Evolutionary conservation across 1,139 yeast species (phyloP).

Genomic region (Petasospora fabianii): DNA sequence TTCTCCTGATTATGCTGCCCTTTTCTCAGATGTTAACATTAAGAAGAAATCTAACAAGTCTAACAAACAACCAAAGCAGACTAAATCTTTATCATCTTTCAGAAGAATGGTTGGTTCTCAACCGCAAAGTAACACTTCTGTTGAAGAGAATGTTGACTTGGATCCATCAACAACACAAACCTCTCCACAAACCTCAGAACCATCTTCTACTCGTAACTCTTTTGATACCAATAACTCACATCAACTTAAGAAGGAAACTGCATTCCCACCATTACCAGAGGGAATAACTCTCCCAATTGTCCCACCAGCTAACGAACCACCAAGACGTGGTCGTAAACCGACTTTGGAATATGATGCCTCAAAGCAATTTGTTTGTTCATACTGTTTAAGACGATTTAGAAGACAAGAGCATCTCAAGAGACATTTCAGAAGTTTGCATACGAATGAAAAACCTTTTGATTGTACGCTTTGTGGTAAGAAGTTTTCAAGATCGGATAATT

Average conservation of each 20-base stretch:
- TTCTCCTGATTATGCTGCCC: constrained; percentile 28
- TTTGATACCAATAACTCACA: too few species aligned
- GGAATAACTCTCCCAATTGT: constrained; percentile 5
- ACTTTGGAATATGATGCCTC: constrained; percentile 34
- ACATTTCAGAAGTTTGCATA: constrained; percentile 70
- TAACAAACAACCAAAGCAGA: background rate
- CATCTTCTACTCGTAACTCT: too few species aligned
- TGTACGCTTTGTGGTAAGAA: constrained; percentile 70
- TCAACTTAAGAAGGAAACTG: constrained; percentile 3
- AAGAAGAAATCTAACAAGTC: constrained; percentile 12
- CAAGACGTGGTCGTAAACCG: constrained; percentile 38
- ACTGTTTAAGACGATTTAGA: constrained; percentile 60
- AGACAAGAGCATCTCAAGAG: constrained; percentile 79
- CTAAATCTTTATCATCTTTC: constrained; percentile 4
- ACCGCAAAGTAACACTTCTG: too few species aligned
- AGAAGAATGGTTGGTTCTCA: constrained; percentile 2
- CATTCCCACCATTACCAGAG: constrained; percentile 10
- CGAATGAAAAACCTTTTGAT: constrained; percentile 70
- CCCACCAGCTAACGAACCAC: constrained; percentile 26
- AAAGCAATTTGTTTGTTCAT: constrained; percentile 36
- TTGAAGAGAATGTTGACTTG: too few species aligned
- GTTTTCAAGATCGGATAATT: constrained; percentile 72
- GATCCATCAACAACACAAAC: too few species aligned
- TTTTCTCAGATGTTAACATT: constrained; percentile 24
- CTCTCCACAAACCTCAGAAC: background rate